Conservation (phyloP, 352 stramenopile species). For the Thalassiosira livingstoniorum region DNA sequence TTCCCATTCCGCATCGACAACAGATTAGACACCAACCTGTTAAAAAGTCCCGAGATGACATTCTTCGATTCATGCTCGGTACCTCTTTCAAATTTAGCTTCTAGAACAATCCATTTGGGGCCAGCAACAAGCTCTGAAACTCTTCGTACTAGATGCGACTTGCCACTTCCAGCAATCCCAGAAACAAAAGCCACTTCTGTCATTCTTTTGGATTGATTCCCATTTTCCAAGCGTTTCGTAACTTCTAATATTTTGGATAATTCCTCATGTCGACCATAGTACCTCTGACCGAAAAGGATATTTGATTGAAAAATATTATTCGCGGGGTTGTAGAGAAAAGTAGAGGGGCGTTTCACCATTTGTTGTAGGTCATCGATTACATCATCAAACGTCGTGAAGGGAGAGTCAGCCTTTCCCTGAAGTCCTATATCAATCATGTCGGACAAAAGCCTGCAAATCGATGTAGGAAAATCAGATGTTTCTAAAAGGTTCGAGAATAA, state of each 20-base stretch:
- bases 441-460: constrained; percentile 20
- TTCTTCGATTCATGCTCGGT: constrained; percentile 9
- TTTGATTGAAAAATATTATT: background rate
- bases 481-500: constrained; percentile 17
- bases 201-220: background rate
- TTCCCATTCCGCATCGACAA: constrained; percentile 1
- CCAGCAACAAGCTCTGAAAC: background rate
- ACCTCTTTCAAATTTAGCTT: constrained; percentile 27
- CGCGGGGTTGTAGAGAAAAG: constrained; percentile 29
- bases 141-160: constrained; percentile 1
- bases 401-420: background rate
- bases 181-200: constrained; percentile 19
- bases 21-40: constrained; percentile 11
- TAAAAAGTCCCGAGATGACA: background rate
- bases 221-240: constrained; percentile 16
- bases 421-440: constrained; percentile 34
- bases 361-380: constrained; percentile 39
- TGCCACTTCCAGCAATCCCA: constrained; percentile 22
- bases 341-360: constrained; percentile 28
- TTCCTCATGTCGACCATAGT: constrained; percentile 33
- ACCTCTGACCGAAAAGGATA: constrained; percentile 32
- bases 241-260: constrained; percentile 19
- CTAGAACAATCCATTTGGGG: constrained; percentile 22
- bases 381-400: constrained; percentile 26
- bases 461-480: constrained; percentile 6